Conservation (phyloP, 345 rosid genomes). For the Eucalyptus regnans region DNA sequence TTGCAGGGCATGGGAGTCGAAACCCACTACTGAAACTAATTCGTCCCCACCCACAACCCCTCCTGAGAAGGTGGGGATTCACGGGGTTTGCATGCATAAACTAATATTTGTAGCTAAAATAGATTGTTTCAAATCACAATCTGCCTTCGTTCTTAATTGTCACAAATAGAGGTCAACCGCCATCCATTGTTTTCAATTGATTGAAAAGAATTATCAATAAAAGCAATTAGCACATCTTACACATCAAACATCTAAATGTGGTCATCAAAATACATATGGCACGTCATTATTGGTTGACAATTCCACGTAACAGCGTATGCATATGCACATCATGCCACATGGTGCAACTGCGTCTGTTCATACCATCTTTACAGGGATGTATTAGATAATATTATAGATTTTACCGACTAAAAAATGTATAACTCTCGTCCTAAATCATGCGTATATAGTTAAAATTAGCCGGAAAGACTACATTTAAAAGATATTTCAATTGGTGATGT, state of each 20-base stretch:
- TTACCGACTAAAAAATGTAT: neutral
- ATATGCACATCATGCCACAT: neutral
- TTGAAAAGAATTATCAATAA: neutral
- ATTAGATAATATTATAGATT: too few species aligned
- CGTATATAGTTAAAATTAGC: too few species aligned
- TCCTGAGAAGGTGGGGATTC: neutral
- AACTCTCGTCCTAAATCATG: neutral
- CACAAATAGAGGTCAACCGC: neutral
- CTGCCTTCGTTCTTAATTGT: neutral
- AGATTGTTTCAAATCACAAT: neutral
- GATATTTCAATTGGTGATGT: too few species aligned
- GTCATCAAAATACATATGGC: neutral
- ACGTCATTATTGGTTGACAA: neutral
- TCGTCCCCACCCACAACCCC: too few species aligned
- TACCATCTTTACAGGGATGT: neutral
- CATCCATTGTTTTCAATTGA: neutral
- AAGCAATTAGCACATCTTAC: neutral
- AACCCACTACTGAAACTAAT: too few species aligned
- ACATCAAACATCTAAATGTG: neutral
- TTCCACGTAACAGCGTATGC: neutral
- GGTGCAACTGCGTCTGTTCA: accelerated
- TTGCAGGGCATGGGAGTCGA: too few species aligned
- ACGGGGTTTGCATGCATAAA: neutral
- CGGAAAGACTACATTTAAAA: accelerated
- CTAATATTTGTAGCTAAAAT: neutral